Base-by-base conservation (phyloP, 306 rosid species). In the Luffa aegyptiaca region DNA sequence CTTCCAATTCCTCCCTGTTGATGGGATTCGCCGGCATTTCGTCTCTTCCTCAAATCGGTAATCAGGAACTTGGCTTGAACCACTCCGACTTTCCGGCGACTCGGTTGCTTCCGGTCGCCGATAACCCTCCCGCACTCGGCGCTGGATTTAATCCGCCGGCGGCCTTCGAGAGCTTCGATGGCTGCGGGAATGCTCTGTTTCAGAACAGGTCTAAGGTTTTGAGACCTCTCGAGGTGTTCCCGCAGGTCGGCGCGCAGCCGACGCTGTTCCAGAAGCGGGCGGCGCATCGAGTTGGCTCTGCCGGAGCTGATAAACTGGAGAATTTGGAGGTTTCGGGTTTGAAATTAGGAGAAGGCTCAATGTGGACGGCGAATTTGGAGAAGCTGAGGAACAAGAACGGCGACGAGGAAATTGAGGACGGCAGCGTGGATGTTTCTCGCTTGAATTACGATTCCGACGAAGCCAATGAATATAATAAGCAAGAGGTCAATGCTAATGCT, bases 361-460 rank as follows among this genome's bases (percentile, higher is more conserved):
- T 48, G 46, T 51, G 85, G 80, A 66, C 82, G 89, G 87, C 79
- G 85, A 84, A 68, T 11, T 26, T 72, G 59, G 89, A 85, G 79
- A 90, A 79, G 85, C 84, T 81, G 87, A 83, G 85, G 86, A 84
- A 84, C 81, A 74, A 72, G 20, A 79, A 77, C 69, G 87, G 82
- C 33, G 96, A 83, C 53, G 90, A 80, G 31, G 96, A 86, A 12
- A 53, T 81, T 11, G 97, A 89, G 2, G 97, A 95, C 45, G 83
- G 26, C 11, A 94, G 96, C 70, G 33, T 66, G 59, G 97, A 89
- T 57, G 83, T 87, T 21, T 90, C 97, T 0, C 89, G 86, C 72
- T 76, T 90, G 86, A 92, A 90, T 84, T 95, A 90, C 65, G 99
- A 95, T 75, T 93, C 96, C 17, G 99, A 95, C 69, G 97, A 92